A percentile compares a stretch with the other conserved stretches of the same genome.
phyloP scores from a whole-genome alignment of 148 eudicot species.

The Rhododendron molle region DNA sequence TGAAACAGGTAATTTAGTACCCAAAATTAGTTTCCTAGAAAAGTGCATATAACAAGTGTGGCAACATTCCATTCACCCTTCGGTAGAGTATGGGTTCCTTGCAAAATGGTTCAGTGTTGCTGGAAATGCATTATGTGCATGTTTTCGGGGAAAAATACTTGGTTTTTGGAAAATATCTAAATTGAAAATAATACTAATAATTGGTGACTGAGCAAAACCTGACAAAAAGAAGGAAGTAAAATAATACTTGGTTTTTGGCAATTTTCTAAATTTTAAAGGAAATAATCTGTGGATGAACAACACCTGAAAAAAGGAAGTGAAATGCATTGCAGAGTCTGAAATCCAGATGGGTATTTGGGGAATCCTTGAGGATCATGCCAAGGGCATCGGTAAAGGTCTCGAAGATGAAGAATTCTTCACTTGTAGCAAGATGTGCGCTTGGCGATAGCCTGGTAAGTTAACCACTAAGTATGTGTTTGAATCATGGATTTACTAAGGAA shows the following conservation, averaged over 20 bases:
- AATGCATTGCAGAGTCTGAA: constrained; percentile 52
- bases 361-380: constrained; percentile 47
- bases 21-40: neutral
- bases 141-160: neutral
- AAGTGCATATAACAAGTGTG: neutral
- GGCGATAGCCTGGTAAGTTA: constrained; percentile 93
- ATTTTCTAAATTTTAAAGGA: neutral
- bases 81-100: neutral
- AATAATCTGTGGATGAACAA: neutral
- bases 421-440: constrained; percentile 60
- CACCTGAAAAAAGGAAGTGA: constrained; percentile 3
- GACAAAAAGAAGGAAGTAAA: neutral
- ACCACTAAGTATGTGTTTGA: neutral
- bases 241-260: neutral
- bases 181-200: neutral
- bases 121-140: neutral
- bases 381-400: constrained; percentile 57
- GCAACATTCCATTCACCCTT: neutral
- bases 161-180: neutral
- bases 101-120: neutral
- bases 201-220: neutral
- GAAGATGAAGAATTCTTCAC: constrained; percentile 50
- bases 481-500: neutral
- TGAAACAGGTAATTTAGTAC: neutral
- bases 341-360: constrained; percentile 80